Evolutionary conservation across 495 filamentous ascomycete genomes (phyloP), one percentile per base, ranked within the genome.

Genomic region (Mytilinidion resinicola): DNA sequence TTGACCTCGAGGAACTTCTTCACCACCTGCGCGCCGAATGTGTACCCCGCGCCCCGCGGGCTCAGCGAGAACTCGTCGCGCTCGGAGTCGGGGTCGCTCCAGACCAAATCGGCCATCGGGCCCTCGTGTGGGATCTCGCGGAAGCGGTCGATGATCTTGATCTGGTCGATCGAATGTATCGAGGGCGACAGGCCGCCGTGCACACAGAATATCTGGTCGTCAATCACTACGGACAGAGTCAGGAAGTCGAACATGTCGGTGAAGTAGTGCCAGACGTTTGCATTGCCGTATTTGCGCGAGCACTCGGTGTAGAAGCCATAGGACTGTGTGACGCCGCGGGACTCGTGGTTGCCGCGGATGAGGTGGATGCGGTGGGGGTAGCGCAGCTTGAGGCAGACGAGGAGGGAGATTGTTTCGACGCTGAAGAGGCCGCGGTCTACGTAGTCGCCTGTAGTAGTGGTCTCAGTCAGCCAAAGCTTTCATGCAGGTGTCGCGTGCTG

Each of bases 221-320:
- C 93, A 69, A 98, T 97, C 58, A 98, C 93, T 38, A 97, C 95
- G 61, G 88, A 93, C 46, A 98, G 76, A 3, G 92, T 96, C 53
- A 98, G 80, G 69, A 92, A 98, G 75, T 98, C 93, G 73, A 98
- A 98, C 92, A 98, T 96, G 74, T 98, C 93, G 52, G 93, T 98
- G 67, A 98, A 98, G 72, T 96, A 92, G 70, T 97, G 95, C 93
- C 93, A 98, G 9, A 98, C 95, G 61, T 93, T 96, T 35, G 93
- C 90, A 72, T 93, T 96, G 57, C 91, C 92, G 72, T 98, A 98
- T 72, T 98, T 98, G 53, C 93, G 86, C 12, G 86, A 89, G 72
- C 93, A 98, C 70, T 98, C 93, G 3, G 93, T 98, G 67, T 98
- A 98, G 75, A 98, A 98, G 50, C 93, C 93, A 73, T 98, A 98